Base-by-base conservation (phyloP, 108 stramenopile species). In the Nitzschia sp. region DNA sequence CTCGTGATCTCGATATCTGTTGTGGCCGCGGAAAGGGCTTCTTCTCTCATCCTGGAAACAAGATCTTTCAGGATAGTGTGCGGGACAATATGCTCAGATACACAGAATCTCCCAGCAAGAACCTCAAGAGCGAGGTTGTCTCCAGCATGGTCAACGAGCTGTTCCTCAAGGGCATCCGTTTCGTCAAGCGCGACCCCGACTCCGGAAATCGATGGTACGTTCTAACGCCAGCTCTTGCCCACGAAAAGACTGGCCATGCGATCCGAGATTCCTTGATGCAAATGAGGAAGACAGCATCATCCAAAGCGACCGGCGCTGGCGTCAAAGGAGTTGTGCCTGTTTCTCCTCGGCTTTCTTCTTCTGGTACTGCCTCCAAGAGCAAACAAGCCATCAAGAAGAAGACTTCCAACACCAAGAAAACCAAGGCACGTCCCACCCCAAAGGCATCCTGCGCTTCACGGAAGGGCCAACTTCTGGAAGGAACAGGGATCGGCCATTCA, bases 21-120 rank as follows among this genome's bases (percentile, higher is more conserved):
- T 85, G 84, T 28, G 77, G 77, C 5, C 68, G 81, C 26, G 80
- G 77, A 23, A 85, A 76, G 64, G 51, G 68, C 0, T 56, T 48
- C 54, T 49, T 47, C 5, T 59, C 31, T 17, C 77, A 78, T 45
- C 54, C 66, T 23, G 84, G 84, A 2, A 85, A 81, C 66, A 51
- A 32, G 4, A 29, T 46, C n/a, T 85, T 81, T 59, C 48, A 64
- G 0, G 34, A 57, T 5, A 46, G 67, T 3, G 67, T 85, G 0
- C 25, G 33, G 35, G 32, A 46, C 25, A 75, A 75, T 26, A 8
- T 62, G 19, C 29, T 75, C 3, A 47, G 53, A 1, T 80, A 80
- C 63, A 46, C 3, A 2, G 29, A 47, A 5, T 63, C 79, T 1
- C 45, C 54, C 3, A 62, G 31, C 18, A 59, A 54, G 24, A 49